A percentile compares a stretch with the other conserved stretches of the same genome.
Evolutionary conservation across 805 yeast species (phyloP).

Genomic region (Blastobotrys robertii): DNA sequence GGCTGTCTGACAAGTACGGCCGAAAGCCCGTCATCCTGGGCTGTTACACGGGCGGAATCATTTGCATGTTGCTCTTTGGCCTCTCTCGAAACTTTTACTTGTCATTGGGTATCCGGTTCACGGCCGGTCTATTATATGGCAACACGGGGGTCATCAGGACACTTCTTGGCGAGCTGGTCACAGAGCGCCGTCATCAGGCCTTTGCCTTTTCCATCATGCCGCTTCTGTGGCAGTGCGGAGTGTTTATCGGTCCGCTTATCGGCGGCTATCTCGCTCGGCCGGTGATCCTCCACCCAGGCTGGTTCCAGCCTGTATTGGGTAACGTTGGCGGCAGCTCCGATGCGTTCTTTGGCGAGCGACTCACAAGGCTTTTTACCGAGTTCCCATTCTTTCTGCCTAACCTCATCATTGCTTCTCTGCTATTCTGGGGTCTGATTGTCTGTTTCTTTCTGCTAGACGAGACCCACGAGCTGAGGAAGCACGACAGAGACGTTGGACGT

Average conservation of each 20-base stretch:
- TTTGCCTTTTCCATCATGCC: conserved; percentile 55
- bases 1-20: conserved; percentile 44
- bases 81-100: conserved; percentile 41
- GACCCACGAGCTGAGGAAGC: conserved; percentile 35
- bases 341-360: conserved; percentile 4
- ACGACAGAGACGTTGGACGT: conserved; percentile 36
- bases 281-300: conserved; percentile 22
- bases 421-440: conserved; percentile 29
- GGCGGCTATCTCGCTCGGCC: conserved; percentile 47
- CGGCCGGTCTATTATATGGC: conserved; percentile 52
- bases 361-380: conserved; percentile 17
- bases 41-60: conserved; percentile 46
- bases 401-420: conserved; percentile 34
- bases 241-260: conserved; percentile 51
- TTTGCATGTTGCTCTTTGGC: conserved; percentile 42
- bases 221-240: conserved; percentile 50
- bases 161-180: conserved; percentile 49
- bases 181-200: conserved; percentile 49
- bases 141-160: conserved; percentile 59
- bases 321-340: background rate
- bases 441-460: conserved; percentile 45
- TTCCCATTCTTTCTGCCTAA: conserved; percentile 48
- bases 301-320: conserved; percentile 13
- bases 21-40: conserved; percentile 43
- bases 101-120: conserved; percentile 44